Conservation (phyloP, 2,329 filamentous ascomycete genomes). For the Fusarium camptoceras region DNA sequence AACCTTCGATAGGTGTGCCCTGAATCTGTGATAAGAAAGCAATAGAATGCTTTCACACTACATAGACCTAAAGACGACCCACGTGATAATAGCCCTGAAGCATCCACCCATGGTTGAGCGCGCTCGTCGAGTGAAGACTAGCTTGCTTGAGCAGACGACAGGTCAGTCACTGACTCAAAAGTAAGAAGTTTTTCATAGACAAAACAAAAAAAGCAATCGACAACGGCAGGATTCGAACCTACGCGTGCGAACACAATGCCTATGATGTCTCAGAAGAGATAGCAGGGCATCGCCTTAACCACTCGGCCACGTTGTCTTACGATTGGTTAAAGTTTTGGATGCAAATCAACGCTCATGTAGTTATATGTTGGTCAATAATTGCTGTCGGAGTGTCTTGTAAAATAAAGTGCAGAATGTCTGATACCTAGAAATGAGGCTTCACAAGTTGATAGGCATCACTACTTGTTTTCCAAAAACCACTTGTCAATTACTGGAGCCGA, state of each 20-base stretch:
- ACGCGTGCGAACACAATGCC: constrained; percentile 26
- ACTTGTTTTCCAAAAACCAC: too few species aligned
- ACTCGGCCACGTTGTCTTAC: constrained; percentile 21
- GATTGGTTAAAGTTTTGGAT: background rate
- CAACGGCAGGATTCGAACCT: constrained; percentile 24
- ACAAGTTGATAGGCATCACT: too few species aligned
- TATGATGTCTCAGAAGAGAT: constrained; percentile 18
- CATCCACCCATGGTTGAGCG: too few species aligned
- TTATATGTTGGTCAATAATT: fast-evolving
- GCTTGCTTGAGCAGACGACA: too few species aligned
- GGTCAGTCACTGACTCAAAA: too few species aligned
- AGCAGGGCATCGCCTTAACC: constrained; percentile 30
- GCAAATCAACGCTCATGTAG: fast-evolving
- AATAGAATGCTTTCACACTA: fast-evolving
- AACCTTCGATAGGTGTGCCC: too few species aligned
- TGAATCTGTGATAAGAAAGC: too few species aligned
- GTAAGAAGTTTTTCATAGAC: too few species aligned
- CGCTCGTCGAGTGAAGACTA: too few species aligned
- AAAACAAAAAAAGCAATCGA: background rate
- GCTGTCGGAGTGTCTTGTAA: background rate
- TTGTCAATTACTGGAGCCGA: too few species aligned
- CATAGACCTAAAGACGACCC: fast-evolving
- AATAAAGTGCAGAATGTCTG: fast-evolving
- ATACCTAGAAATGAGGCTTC: too few species aligned
- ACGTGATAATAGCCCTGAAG: background rate